A percentile compares a stretch with the other conserved stretches of the same genome.
phyloP scores from a whole-genome alignment of 2,329 filamentous ascomycete genomes.

The Ophiostoma tasmaniense region DNA sequence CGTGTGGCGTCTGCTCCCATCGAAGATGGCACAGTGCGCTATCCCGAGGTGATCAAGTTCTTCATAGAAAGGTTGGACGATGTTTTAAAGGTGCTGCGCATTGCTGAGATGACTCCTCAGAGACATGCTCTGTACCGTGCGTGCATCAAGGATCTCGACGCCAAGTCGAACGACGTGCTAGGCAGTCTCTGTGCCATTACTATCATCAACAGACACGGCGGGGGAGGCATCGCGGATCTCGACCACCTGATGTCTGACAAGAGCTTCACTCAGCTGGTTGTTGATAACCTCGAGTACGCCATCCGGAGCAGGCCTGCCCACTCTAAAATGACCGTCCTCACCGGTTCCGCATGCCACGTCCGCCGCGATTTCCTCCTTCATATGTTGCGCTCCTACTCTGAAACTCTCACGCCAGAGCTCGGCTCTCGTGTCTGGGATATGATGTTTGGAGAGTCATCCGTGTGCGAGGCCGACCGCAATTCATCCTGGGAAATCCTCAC shows the following conservation, averaged over 20 bases:
- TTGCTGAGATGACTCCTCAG: constrained; percentile 33
- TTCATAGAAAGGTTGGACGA: constrained; percentile 53
- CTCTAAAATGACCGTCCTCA: constrained; percentile 32
- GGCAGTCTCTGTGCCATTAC: constrained; percentile 64
- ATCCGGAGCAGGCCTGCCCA: constrained; percentile 25
- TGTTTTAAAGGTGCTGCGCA: constrained; percentile 41
- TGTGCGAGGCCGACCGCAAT: constrained; percentile 52
- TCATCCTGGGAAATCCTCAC: constrained; percentile 62
- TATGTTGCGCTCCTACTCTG: constrained; percentile 49
- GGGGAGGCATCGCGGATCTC: constrained; percentile 41
- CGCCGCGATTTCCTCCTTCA: constrained; percentile 49
- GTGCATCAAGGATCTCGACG: constrained; percentile 60
- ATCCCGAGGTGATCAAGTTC: constrained; percentile 55
- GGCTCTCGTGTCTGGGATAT: constrained; percentile 62
- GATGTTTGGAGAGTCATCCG: constrained; percentile 56
- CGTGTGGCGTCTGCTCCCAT: constrained; percentile 58
- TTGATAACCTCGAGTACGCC: constrained; percentile 56
- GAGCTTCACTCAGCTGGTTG: constrained; percentile 51
- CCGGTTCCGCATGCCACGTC: constrained; percentile 40
- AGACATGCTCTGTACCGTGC: constrained; percentile 54
- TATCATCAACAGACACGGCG: constrained; percentile 36
- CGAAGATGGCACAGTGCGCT: constrained; percentile 45
- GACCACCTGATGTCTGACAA: constrained; percentile 51
- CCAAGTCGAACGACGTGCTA: constrained; percentile 54
- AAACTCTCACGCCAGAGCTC: constrained; percentile 52